These are phyloP conservation scores for Rhododendron ferrugineum DNA, from an alignment of 148 eudicot genomes.

Conservation along the genomic window DNA sequence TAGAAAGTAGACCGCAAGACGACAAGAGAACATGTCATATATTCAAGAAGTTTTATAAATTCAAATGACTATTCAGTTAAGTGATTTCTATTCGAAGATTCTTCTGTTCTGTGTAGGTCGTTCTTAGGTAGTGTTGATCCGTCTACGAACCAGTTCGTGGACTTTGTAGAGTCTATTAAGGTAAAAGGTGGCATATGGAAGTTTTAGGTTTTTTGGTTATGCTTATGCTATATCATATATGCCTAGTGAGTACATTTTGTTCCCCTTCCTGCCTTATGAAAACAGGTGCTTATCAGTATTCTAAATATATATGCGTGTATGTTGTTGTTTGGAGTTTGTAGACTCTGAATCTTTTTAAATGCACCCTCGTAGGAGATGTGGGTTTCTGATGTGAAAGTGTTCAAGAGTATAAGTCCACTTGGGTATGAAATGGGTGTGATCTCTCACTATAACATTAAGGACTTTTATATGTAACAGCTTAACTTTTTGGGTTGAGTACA, in stretches of 20 bases:
- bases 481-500: background rate
- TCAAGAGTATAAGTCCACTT: background rate
- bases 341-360: background rate
- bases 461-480: background rate
- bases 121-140: background rate
- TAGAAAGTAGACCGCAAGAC: background rate
- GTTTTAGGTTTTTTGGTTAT: background rate
- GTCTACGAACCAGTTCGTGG: background rate
- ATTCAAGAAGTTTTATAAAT: background rate
- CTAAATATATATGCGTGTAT: background rate
- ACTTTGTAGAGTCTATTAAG: background rate
- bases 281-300: background rate
- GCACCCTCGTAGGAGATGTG: background rate
- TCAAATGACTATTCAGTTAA: background rate
- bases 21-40: background rate
- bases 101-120: background rate
- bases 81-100: background rate
- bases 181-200: background rate
- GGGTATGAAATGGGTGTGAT: background rate
- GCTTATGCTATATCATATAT: background rate
- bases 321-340: background rate
- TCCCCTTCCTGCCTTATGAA: background rate
- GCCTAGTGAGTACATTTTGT: background rate
- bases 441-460: background rate
- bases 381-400: background rate